Conservation (phyloP, 352 stramenopile genomes). For the Pythium periplocum region DNA sequence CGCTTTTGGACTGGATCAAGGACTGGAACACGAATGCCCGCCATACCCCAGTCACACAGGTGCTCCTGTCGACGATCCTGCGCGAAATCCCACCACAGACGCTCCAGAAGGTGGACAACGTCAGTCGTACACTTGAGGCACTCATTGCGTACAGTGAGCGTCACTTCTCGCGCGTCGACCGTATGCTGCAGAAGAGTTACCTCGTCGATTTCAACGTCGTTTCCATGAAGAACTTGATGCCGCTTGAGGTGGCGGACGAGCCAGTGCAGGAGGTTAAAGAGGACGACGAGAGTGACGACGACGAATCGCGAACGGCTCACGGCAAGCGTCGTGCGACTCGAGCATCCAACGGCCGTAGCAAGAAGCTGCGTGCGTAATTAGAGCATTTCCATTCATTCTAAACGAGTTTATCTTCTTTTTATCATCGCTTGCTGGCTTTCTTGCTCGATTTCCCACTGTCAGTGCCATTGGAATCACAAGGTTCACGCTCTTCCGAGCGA, state of each 20-base stretch:
- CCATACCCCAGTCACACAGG: constrained; percentile 92
- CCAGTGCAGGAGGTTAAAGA: constrained; percentile 24
- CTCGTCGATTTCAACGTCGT: constrained; percentile 93
- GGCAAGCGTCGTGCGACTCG: neutral
- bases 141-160: constrained; percentile 96
- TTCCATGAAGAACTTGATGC: constrained; percentile 83
- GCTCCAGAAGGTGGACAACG: constrained; percentile 66
- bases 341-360: too few relatives aligned
- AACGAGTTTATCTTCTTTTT: too few relatives aligned
- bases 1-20: constrained; percentile 91
- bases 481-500: neutral
- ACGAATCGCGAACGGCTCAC: constrained; percentile 4
- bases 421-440: neutral
- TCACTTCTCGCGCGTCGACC: constrained; percentile 96
- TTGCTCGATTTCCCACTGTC: neutral
- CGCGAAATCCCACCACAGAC: constrained; percentile 54
- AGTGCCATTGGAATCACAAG: neutral
- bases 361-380: constrained; percentile 15
- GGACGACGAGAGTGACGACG: constrained; percentile 14
- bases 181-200: constrained; percentile 95
- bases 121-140: constrained; percentile 84
- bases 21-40: constrained; percentile 98
- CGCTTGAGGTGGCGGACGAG: constrained; percentile 15
- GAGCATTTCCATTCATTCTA: too few relatives aligned
- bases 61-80: constrained; percentile 90